phyloP scores from a whole-genome alignment of 169 alveolate genomes.

The Sarcocystis neurona region DNA sequence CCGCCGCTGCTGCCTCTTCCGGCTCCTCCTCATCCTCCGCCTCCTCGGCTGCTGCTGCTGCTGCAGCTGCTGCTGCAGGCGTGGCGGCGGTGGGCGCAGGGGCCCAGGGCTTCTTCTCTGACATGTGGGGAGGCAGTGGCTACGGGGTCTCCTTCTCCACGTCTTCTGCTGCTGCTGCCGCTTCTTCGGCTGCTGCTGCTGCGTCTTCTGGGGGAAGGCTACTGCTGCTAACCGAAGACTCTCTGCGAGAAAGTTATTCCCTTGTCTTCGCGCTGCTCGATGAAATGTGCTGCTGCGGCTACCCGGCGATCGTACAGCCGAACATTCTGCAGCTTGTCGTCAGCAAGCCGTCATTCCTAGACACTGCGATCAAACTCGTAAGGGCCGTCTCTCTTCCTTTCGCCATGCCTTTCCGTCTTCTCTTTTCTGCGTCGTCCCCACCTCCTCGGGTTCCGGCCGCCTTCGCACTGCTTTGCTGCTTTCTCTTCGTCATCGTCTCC shows the following conservation, averaged over 20 bases:
- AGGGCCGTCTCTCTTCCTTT: too few species aligned
- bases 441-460: too few species aligned
- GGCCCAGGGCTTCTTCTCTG: not conserved
- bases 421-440: too few species aligned
- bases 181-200: not conserved
- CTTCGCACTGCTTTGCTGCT: too few species aligned
- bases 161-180: not conserved
- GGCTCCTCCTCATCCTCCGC: too few species aligned
- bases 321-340: conserved; percentile 43
- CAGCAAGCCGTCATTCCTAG: conserved; percentile 32
- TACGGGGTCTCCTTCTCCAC: not conserved
- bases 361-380: conserved; percentile 42
- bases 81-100: not conserved
- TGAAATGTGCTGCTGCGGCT: conserved; percentile 21
- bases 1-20: too few species aligned
- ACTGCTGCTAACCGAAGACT: conserved; percentile 21
- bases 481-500: too few species aligned
- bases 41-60: not conserved
- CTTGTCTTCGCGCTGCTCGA: conserved; percentile 27
- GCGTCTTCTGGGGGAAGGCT: not conserved
- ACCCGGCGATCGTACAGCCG: conserved; percentile 23
- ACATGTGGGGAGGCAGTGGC: not conserved
- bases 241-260: conserved; percentile 22
- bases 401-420: too few species aligned
- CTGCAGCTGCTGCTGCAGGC: not conserved